Conservation (phyloP, 2,329 filamentous ascomycete genomes). For the Phaeophleospora eucalypticola region DNA sequence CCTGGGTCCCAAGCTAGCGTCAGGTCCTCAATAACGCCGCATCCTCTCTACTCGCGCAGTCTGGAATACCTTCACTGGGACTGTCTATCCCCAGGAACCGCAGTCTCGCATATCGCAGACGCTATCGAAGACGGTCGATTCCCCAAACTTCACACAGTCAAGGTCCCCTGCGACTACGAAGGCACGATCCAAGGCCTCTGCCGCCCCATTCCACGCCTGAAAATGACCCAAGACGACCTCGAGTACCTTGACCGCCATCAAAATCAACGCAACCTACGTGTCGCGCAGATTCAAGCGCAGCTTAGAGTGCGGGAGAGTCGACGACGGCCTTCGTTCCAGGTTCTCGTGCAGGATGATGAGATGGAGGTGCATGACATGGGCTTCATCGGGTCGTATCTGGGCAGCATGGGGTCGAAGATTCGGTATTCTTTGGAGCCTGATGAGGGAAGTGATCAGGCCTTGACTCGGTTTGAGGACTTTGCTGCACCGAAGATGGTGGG, state of each 20-base stretch:
- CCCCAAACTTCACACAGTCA: slow-evolving; percentile 56
- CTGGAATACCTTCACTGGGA: slow-evolving; percentile 57
- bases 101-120: slow-evolving; percentile 60
- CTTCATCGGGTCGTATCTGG: slow-evolving; percentile 59
- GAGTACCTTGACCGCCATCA: slow-evolving; percentile 12
- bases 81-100: slow-evolving; percentile 52
- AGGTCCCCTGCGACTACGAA: slow-evolving; percentile 65
- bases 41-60: slow-evolving; percentile 45
- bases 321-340: slow-evolving; percentile 51
- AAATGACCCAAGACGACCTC: slow-evolving; percentile 46
- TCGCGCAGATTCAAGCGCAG: slow-evolving; percentile 62
- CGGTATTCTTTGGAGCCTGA: slow-evolving; percentile 59
- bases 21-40: slow-evolving; percentile 32
- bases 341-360: slow-evolving; percentile 51
- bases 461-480: slow-evolving; percentile 22
- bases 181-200: slow-evolving; percentile 67
- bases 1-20: slow-evolving; percentile 43
- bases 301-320: slow-evolving; percentile 58
- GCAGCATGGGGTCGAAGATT: slow-evolving; percentile 56
- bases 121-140: slow-evolving; percentile 61
- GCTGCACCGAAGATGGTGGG: slow-evolving; percentile 11
- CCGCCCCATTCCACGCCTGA: slow-evolving; percentile 55
- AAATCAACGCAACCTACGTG: slow-evolving; percentile 27
- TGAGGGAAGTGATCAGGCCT: slow-evolving; percentile 17
- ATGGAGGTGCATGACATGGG: slow-evolving; percentile 51